Evolutionary conservation across 2,329 filamentous ascomycete species (phyloP).

Genomic region (Massarina eburnea): DNA sequence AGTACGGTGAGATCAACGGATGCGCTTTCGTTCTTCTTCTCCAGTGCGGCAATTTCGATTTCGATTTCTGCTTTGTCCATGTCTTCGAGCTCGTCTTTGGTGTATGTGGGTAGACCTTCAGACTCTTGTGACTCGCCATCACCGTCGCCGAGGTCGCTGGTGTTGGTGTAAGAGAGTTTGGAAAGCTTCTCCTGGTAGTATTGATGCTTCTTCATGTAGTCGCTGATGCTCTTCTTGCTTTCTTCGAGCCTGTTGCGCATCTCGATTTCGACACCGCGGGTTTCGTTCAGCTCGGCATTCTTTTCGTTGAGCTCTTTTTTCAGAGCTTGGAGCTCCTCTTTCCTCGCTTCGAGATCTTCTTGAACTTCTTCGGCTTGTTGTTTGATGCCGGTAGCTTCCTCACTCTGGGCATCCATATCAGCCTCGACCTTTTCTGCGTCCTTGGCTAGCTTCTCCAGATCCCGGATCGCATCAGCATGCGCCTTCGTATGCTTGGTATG

Average conservation of each 20-base stretch:
- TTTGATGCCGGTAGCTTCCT: constrained; percentile 72
- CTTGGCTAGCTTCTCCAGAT: constrained; percentile 68
- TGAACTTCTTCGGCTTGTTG: constrained; percentile 79
- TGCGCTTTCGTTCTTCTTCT: constrained; percentile 79
- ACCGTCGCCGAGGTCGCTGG: constrained; percentile 60
- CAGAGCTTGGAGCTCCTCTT: constrained; percentile 73
- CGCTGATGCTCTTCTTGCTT: constrained; percentile 82
- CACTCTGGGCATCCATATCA: constrained; percentile 76
- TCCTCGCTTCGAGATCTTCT: constrained; percentile 72
- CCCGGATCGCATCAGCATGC: constrained; percentile 73
- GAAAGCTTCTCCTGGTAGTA: constrained; percentile 90
- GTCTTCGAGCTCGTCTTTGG: constrained; percentile 66
- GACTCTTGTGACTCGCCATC: constrained; percentile 56
- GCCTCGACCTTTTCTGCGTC: constrained; percentile 79
- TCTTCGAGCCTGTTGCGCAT: constrained; percentile 98
- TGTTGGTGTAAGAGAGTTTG: constrained; percentile 81
- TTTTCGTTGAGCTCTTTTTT: constrained; percentile 88
- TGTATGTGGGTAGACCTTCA: constrained; percentile 70
- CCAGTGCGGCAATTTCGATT: constrained; percentile 64
- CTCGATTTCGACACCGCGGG: constrained; percentile 87
- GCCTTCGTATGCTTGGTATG: constrained; percentile 85
- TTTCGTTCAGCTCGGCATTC: constrained; percentile 82
- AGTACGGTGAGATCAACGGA: constrained; percentile 88
- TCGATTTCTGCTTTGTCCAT: constrained; percentile 66
- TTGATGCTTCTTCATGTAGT: constrained; percentile 80